Conservation (phyloP, 2,329 filamentous ascomycete genomes). For the Colletotrichum karsti region DNA sequence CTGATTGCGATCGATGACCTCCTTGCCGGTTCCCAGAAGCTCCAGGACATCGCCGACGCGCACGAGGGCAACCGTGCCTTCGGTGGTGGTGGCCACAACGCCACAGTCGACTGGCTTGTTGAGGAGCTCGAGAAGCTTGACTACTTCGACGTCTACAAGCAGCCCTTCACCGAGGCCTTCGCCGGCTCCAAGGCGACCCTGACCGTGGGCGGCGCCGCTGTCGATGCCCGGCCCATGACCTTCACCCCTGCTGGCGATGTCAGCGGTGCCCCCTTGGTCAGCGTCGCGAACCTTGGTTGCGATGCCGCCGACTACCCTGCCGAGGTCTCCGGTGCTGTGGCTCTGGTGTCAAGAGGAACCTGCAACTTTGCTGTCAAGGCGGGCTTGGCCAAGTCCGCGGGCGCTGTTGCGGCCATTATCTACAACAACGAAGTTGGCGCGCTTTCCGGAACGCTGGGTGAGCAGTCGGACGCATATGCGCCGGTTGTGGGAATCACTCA, state of each 20-base stretch:
- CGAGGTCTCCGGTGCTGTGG: slow-evolving; percentile 62
- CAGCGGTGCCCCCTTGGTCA: slow-evolving; percentile 48
- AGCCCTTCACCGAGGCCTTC: slow-evolving; percentile 52
- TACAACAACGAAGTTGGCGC: slow-evolving; percentile 69
- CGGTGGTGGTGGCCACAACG: slow-evolving; percentile 53
- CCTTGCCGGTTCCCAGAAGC: slow-evolving; percentile 51
- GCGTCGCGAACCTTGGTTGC: slow-evolving; percentile 63
- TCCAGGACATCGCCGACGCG: slow-evolving; percentile 52
- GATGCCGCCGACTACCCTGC: slow-evolving; percentile 60
- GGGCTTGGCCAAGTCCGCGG: slow-evolving; percentile 61
- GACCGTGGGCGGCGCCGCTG: slow-evolving; percentile 36
- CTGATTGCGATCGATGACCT: slow-evolving; percentile 49
- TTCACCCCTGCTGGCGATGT: slow-evolving; percentile 59
- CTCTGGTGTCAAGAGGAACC: slow-evolving; percentile 65
- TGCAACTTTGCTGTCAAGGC: slow-evolving; percentile 69
- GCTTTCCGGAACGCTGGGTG: slow-evolving; percentile 63
- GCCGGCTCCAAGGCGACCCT: slow-evolving; percentile 41
- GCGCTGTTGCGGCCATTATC: slow-evolving; percentile 65
- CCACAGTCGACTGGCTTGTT: slow-evolving; percentile 54
- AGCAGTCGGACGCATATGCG: slow-evolving; percentile 52
- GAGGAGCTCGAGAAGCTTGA: slow-evolving; percentile 45
- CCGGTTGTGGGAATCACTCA: slow-evolving; percentile 62
- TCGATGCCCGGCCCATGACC: slow-evolving; percentile 44
- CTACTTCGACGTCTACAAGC: slow-evolving; percentile 54
- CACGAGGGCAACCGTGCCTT: slow-evolving; percentile 53